Evolutionary conservation across 257 asterid genomes (phyloP), one percentile per base, ranked within the genome.

Genomic region (Nyctanthes arbortristis): DNA sequence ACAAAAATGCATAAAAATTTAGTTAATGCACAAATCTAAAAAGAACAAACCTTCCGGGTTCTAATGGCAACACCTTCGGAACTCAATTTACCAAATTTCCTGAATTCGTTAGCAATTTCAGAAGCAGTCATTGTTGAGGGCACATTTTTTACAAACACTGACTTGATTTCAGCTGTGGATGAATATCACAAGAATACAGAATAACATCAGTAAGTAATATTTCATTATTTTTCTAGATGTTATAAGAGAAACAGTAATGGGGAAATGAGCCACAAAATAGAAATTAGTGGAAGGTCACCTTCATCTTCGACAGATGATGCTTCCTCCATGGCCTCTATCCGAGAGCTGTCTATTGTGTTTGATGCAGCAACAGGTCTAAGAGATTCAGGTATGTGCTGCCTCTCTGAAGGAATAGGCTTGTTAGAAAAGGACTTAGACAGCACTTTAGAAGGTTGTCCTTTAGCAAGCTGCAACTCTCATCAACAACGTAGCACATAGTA

Each of bases 61-160:
- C 99, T 88, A 61, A 94, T 94, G 71, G 99, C 99, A 52, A 94
- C 99, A 49, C 96, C 97, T 79, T 91, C 95, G 56, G 87, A 90
- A 77, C 49, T 79, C 63, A 94, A 82, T 79, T 82, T 88, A 47
- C 99, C 99, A 66, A 94, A 94, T 87, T 81, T 91, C 84, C 82
- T 91, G 72, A 94, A 94, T 76, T 89, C 97, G 75, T 89, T 97
- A 73, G 84, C 97, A 29, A 94, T 94, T 83, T 85, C 95, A 63
- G 89, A 85, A 65, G 97, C 90, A 71, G 90, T 74, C 97, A 91
- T 91, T 1, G 85, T 91, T 2, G 90, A 78, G 14, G 97, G 97
- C 30, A 94, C 99, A 71, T 89, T 94, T 85, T 85, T 86, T 61
- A 94, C 97, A 47, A 91, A 94, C 34, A 94, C 99, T 9, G 99